Evolutionary conservation across 331 rosid species (phyloP).

Genomic region (Malus hybrid): DNA sequence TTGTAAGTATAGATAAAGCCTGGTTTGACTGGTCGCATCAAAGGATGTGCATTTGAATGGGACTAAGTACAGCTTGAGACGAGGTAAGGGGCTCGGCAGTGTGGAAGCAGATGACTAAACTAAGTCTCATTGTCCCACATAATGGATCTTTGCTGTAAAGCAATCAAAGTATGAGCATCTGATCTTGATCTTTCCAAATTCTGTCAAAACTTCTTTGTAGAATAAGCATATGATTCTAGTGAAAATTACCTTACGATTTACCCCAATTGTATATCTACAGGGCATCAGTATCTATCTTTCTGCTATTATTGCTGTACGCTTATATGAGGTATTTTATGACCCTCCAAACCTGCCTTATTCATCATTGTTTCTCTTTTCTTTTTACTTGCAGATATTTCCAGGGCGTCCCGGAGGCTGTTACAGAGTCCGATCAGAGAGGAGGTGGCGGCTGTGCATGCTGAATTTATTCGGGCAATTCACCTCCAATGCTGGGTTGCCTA

Average conservation of each 20-base stretch:
- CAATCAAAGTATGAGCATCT: background rate
- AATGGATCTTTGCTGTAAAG: background rate
- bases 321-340: background rate
- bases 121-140: no score
- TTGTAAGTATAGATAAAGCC: background rate
- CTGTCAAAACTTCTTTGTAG: background rate
- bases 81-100: no score
- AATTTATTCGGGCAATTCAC: conserved; percentile 19
- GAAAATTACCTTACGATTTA: background rate
- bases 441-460: conserved; percentile 92
- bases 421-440: conserved; percentile 66
- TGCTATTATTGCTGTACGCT: background rate
- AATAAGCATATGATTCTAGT: background rate
- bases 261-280: no score
- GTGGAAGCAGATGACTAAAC: no score
- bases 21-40: background rate
- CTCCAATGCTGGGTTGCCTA: conserved; percentile 9
- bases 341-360: background rate
- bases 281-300: background rate
- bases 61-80: no score
- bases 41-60: background rate
- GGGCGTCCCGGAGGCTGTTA: conserved; percentile 73
- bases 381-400: conserved; percentile 74
- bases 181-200: background rate
- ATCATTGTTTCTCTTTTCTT: background rate